Evolutionary conservation across 306 rosid species (phyloP).

Genomic region (Fragaria ananassa): DNA sequence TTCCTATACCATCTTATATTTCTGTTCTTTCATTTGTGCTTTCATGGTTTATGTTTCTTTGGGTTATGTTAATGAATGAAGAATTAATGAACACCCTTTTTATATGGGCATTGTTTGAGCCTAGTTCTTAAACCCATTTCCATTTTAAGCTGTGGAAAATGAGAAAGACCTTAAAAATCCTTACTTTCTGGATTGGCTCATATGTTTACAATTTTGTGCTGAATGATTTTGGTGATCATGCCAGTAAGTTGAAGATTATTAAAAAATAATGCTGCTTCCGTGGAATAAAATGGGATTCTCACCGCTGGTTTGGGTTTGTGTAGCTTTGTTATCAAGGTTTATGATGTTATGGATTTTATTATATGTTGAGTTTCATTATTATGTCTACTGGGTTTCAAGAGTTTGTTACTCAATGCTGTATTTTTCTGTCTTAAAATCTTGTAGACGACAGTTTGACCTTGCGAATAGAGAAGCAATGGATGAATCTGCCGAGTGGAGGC

Average conservation of each 20-base stretch:
- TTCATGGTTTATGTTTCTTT: background rate
- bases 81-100: background rate
- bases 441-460: constrained; percentile 71
- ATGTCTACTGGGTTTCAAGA: background rate
- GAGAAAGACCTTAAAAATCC: background rate
- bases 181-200: background rate
- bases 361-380: background rate
- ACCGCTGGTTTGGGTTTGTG: background rate
- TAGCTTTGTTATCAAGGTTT: background rate
- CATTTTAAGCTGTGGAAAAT: constrained; percentile 1
- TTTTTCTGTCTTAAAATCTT: background rate
- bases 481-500: constrained; percentile 97
- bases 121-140: background rate
- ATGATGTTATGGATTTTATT: background rate
- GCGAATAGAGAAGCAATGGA: constrained; percentile 83
- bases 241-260: background rate
- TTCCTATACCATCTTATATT: background rate
- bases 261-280: background rate
- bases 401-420: background rate
- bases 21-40: background rate
- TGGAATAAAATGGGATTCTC: background rate
- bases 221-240: background rate
- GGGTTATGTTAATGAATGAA: constrained; percentile 1
- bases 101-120: background rate
- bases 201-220: background rate